Evolutionary conservation across 306 rosid species (phyloP), one percentile per base, ranked within the genome.

Genomic region (Begonia fuchsioides): DNA sequence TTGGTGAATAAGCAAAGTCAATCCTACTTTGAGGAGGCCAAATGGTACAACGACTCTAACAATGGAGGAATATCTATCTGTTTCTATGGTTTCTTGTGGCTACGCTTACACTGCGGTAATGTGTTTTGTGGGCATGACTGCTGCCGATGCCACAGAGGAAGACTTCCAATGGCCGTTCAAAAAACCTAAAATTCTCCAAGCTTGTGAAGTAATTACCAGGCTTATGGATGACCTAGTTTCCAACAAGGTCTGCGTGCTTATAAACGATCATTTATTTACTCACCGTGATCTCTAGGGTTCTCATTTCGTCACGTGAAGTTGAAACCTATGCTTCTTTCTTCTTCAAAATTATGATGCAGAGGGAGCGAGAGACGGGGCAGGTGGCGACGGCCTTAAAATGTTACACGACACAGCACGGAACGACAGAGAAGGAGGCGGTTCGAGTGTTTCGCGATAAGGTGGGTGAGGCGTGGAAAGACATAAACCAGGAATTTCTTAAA

Each of bases 181-280:
- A 17, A 11, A 40, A 17, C 70, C 81, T 9, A 67, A 67, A 20
- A 47, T 67, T 8, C 14, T 70, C 1, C 20, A 7, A 41, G 71
- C 66, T 45, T 26, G 67, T 32, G 8, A 57, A 2, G 12, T 53
- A 0, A 7, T 75, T 56, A 35, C 60, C 11, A 60, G 74, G 50
- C 63, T 71, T 50, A 71, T 64, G 78, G 69, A 72, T 12, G 82
- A 76, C 52, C 61, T 72, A 2, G 70, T 56, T 3, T 54, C 75
- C 17, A 61, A 50, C 12, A 57, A 72, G 70, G 78, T 67, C 10
- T 10, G 43, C 6, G 6, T 6, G 10, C n/a, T n/a, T 6, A 39
- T 39, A 6, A 6, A 6, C 43, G 10, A 6, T 39, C 43, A 39
- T 10, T 39, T 6, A 6, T 6, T 6, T 10, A 39, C 43, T 39